Percentiles rank a stretch among this genome's conserved stretches.
phyloP scores from a whole-genome alignment of 1,139 yeast genomes.

The Saccharomyces hybrid region DNA sequence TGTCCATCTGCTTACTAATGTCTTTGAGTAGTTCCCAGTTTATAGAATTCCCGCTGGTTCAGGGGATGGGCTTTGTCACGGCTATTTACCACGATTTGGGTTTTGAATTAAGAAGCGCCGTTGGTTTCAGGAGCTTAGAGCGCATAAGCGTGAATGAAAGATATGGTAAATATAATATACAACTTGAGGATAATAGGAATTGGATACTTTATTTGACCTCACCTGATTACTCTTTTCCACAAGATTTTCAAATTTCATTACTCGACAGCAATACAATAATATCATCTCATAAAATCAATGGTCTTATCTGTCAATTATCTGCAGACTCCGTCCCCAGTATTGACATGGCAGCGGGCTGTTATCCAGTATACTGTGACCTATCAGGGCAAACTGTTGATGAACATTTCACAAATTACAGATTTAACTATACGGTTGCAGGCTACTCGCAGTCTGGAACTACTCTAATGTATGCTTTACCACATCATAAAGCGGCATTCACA shows the following conservation, averaged over 20 bases:
- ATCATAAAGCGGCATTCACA: slow-evolving; percentile 48
- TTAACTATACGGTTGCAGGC: slow-evolving; percentile 36
- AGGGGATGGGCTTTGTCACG: slow-evolving; percentile 69
- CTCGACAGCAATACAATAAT: slow-evolving; percentile 48
- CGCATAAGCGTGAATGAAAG: slow-evolving; percentile 13
- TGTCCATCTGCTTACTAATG: slow-evolving; percentile 29
- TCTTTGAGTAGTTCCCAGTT: slow-evolving; percentile 20
- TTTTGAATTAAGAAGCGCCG: slow-evolving; percentile 51
- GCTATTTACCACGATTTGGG: slow-evolving; percentile 49
- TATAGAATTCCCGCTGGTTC: slow-evolving; percentile 38
- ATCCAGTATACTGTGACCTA: slow-evolving; percentile 32
- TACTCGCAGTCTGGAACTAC: slow-evolving; percentile 31
- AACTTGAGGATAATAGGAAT: slow-evolving; percentile 34
- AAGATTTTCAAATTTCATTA: slow-evolving; percentile 35
- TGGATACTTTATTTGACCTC: slow-evolving; percentile 45
- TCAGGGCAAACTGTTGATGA: slow-evolving; percentile 24
- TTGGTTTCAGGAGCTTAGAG: slow-evolving; percentile 50
- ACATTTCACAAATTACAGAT: slow-evolving; percentile 32
- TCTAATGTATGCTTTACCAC: slow-evolving; percentile 56
- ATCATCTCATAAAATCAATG: slow-evolving; percentile 34
- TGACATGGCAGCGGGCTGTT: slow-evolving; percentile 51
- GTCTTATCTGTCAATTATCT: slow-evolving; percentile 33
- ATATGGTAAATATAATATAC: slow-evolving; percentile 35
- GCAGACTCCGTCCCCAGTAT: slow-evolving; percentile 34
- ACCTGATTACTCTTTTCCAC: slow-evolving; percentile 27